Evolutionary conservation across 176 grass and related monocot genomes (phyloP), one percentile per base, ranked within the genome.

Genomic region (Tillandsia leiboldiana): DNA sequence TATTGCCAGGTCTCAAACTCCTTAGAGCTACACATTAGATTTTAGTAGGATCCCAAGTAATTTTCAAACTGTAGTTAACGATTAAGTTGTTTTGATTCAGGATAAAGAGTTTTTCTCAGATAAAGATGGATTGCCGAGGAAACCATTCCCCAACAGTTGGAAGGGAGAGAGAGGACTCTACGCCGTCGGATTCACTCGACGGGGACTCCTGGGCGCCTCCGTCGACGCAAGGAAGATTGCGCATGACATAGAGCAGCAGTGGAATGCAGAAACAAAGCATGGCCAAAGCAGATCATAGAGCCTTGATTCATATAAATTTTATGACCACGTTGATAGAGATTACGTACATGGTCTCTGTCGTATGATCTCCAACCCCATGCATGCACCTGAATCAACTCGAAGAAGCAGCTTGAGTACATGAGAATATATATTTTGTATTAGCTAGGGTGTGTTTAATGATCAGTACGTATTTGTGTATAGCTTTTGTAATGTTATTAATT

Each of bases 111-210:
- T 99, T 51, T 93, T 99, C 70, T 94, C 95, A 2, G 80, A 93
- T 51, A 82, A 86, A 53, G 89, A 99, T 64, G 94, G 94, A 8
- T 78, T 99, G 65, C 94, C 94, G 52, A 90, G 84, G 66, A 90
- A 79, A 79, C 72, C 82, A 26, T 90, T 94, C 70, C 90, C 95
- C 15, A 82, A 90, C 10, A 82, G 95, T 14, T 94, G 95, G 90
- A 99, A 90, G 79, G 90, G 90, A 1, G 87, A 80, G 76, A 74
- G 58, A 0, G 90, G 90, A 2, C 84, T 99, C 22, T 99, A 99
- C 53, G 86, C 90, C 6, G 95, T 84, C 0, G 95, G 95, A 50
- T 90, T 99, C 70, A 84, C 95, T 12, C 73, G 77, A 1, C 82
- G 82, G 18, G 95, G 95, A 0, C 70, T 99, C 64, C 88, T 90